Conservation (phyloP, 495 filamentous ascomycete species). For the Penicillium mononematosum region DNA sequence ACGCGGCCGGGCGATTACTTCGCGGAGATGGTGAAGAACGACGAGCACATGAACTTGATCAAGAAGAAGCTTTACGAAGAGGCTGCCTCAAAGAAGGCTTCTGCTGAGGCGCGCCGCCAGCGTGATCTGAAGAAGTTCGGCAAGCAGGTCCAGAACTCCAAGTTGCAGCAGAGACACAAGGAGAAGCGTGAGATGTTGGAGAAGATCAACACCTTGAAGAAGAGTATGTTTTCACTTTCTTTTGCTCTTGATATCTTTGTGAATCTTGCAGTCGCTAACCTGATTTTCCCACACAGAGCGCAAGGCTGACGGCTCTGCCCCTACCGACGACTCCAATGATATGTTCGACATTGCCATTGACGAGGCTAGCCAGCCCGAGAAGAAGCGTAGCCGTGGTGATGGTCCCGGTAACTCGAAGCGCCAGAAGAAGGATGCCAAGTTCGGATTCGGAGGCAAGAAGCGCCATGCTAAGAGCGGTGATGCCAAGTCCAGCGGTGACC, state of each 20-base stretch:
- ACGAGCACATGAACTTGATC: constrained; percentile 97
- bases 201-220: constrained; percentile 89
- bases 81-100: constrained; percentile 87
- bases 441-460: constrained; percentile 95
- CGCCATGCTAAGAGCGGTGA: constrained; percentile 82
- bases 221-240: constrained; percentile 60
- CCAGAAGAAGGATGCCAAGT: constrained; percentile 89
- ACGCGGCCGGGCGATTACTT: constrained; percentile 91
- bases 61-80: constrained; percentile 91
- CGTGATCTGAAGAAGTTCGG: constrained; percentile 98
- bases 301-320: constrained; percentile 63
- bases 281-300: constrained; percentile 61
- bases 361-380: constrained; percentile 57
- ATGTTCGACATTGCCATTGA: constrained; percentile 95
- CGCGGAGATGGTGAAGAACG: constrained; percentile 96
- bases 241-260: not conserved
- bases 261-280: constrained; percentile 21
- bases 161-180: constrained; percentile 88
- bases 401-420: constrained; percentile 62
- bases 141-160: constrained; percentile 96
- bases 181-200: constrained; percentile 87
- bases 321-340: constrained; percentile 71
- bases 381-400: constrained; percentile 38
- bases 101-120: constrained; percentile 85
- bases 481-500: constrained; percentile 71